Percentiles rank a stretch among this genome's conserved stretches.
These are phyloP conservation scores for Microstroma glucosiphilum DNA, from an alignment of 1,284 basidiomycete genomes.

Conservation along the genomic window DNA sequence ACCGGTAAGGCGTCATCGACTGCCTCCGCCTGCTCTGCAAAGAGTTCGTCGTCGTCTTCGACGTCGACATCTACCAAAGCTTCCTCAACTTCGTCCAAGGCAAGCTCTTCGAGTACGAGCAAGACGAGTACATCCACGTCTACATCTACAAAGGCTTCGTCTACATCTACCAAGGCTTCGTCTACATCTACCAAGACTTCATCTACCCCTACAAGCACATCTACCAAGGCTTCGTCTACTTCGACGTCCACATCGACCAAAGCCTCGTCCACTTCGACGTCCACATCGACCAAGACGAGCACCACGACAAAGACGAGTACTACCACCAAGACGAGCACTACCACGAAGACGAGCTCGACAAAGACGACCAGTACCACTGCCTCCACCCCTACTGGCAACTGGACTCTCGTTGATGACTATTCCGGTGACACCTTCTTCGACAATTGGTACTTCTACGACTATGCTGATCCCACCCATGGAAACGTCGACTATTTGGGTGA, in stretches of 20 bases:
- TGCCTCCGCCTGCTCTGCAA: background rate
- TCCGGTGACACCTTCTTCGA: background rate
- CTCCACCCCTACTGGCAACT: background rate
- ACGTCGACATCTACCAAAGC: too few relatives aligned
- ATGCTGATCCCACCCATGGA: slow-evolving; percentile 5
- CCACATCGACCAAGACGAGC: slow-evolving; percentile 13
- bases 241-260: slow-evolving; percentile 13
- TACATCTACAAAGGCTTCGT: slow-evolving; percentile 13
- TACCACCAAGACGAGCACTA: background rate
- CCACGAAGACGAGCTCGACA: background rate
- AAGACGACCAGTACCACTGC: background rate
- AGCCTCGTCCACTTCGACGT: slow-evolving; percentile 16
- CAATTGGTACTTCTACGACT: slow-evolving; percentile 6
- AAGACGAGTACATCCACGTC: background rate
- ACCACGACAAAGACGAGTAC: background rate
- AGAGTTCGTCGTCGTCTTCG: background rate
- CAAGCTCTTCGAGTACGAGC: background rate
- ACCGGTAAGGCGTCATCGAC: background rate
- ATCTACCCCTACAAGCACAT: slow-evolving; percentile 7
- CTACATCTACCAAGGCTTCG: slow-evolving; percentile 22
- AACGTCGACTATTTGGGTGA: slow-evolving; percentile 1
- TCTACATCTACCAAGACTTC: slow-evolving; percentile 18
- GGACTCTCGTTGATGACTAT: background rate
- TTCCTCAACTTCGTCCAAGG: slow-evolving; percentile 1
- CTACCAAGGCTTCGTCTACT: slow-evolving; percentile 18